Percentiles rank a stretch among this genome's conserved stretches.
Conservation (phyloP, 306 rosid species). For the Acacia confusa region DNA sequence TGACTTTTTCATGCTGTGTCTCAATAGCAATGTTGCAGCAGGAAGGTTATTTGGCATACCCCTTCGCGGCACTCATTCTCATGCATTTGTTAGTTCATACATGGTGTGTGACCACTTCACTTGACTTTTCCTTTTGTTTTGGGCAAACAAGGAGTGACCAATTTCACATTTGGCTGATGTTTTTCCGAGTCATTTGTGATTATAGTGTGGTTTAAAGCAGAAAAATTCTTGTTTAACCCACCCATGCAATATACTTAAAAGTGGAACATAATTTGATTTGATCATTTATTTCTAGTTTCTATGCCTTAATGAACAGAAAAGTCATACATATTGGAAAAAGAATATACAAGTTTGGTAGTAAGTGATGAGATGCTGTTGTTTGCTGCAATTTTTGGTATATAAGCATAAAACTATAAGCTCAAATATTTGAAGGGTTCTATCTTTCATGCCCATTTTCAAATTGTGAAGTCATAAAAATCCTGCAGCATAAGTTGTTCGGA, state of each 20-base stretch:
- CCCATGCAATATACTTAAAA: background rate
- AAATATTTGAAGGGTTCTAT: background rate
- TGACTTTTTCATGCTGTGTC: constrained; percentile 33
- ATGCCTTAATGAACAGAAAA: background rate
- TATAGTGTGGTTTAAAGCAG: constrained; percentile 1
- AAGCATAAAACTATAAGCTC: background rate
- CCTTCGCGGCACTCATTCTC: constrained; percentile 98
- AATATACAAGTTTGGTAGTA: background rate
- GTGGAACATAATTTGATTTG: background rate
- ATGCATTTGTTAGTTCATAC: constrained; percentile 98
- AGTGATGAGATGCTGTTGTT: background rate
- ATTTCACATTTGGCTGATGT: constrained; percentile 22
- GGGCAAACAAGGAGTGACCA: background rate
- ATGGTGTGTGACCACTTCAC: constrained; percentile 67
- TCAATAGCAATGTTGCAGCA: constrained; percentile 93
- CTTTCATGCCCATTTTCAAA: background rate
- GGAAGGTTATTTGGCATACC: constrained; percentile 96
- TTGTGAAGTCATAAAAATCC: constrained; percentile 3
- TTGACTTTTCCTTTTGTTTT: background rate
- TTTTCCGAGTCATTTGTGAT: constrained; percentile 5
- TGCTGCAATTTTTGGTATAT: background rate
- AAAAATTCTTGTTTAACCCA: constrained; percentile 1
- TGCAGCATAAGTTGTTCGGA: background rate
- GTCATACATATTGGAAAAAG: background rate
- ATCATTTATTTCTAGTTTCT: constrained; percentile 4